Conservation (phyloP, 1,284 basidiomycete species). For the Leccinum huronense region DNA sequence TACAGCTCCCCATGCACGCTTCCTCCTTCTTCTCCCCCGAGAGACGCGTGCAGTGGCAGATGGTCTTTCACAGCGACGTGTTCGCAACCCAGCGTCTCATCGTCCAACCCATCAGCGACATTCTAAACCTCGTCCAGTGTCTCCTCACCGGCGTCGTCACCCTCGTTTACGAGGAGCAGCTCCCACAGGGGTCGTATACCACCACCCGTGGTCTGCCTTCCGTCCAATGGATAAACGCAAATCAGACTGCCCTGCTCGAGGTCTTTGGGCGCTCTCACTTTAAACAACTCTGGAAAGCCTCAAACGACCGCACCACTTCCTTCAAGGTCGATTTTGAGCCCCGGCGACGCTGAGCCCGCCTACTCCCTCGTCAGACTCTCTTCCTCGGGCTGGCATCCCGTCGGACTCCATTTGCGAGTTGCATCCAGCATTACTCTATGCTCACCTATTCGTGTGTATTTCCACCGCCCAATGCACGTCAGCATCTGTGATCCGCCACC, state of each 20-base stretch:
- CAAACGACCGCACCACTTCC: conserved; percentile 63
- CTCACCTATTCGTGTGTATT: conserved; percentile 17
- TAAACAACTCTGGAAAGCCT: conserved; percentile 67
- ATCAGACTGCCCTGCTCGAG: conserved; percentile 62
- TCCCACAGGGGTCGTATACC: conserved; percentile 61
- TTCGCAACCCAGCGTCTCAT: conserved; percentile 77
- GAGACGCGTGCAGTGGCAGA: conserved; percentile 79
- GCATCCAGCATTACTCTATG: conserved; percentile 20
- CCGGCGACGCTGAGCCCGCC: conserved; percentile 33
- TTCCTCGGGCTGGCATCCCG: conserved; percentile 23
- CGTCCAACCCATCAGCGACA: conserved; percentile 72
- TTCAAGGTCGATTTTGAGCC: conserved; percentile 65
- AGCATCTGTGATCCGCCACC: conserved; percentile 33
- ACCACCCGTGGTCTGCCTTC: conserved; percentile 78
- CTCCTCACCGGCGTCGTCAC: conserved; percentile 78
- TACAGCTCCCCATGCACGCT: conserved; percentile 72
- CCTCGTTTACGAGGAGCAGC: conserved; percentile 68
- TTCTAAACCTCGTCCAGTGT: conserved; percentile 74
- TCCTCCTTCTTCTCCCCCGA: conserved; percentile 82
- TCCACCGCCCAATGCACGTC: conserved; percentile 11
- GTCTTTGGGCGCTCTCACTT: conserved; percentile 72
- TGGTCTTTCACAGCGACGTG: conserved; percentile 81
- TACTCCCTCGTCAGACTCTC: conserved; percentile 9
- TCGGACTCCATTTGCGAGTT: conserved; percentile 19
- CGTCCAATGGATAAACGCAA: conserved; percentile 66